phyloP scores from a whole-genome alignment of 1,284 basidiomycete species.

The Uromyces viciae-fabae region DNA sequence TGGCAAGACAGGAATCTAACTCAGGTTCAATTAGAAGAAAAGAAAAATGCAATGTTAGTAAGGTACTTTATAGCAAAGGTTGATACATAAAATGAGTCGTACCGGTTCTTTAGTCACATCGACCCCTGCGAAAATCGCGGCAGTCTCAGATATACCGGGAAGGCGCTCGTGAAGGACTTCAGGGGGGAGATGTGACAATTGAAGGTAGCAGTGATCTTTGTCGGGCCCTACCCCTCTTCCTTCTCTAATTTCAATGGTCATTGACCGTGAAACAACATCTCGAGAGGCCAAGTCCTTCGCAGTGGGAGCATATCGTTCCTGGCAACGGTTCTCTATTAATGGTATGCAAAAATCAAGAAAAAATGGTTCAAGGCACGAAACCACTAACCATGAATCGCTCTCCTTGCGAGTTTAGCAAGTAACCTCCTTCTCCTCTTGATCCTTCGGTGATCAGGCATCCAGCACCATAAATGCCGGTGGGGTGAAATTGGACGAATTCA shows the following conservation, averaged over 20 bases:
- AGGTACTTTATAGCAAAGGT: background rate
- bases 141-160: slow-evolving; percentile 99
- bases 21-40: background rate
- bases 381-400: slow-evolving; percentile 86
- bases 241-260: slow-evolving; percentile 98
- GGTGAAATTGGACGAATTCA: slow-evolving; percentile 99
- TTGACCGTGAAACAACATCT: slow-evolving; percentile 97
- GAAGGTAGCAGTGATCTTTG: slow-evolving; percentile 95
- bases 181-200: slow-evolving; percentile 93
- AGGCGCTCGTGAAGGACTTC: slow-evolving; percentile 95
- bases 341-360: background rate
- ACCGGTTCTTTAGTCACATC: slow-evolving; percentile 97
- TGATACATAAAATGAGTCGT: background rate
- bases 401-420: slow-evolving; percentile 96
- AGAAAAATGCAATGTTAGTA: background rate
- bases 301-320: slow-evolving; percentile 88
- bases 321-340: background rate
- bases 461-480: slow-evolving; percentile 98
- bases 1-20: slow-evolving; percentile 81
- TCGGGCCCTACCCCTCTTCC: slow-evolving; percentile 98
- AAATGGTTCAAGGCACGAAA: background rate
- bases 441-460: slow-evolving; percentile 99
- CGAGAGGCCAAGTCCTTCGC: slow-evolving; percentile 99
- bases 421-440: slow-evolving; percentile 98
- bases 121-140: slow-evolving; percentile 97